A percentile compares a stretch with the other conserved stretches of the same genome.
These are phyloP conservation scores for Triangularia verruculosa DNA, from an alignment of 2,329 filamentous ascomycete species.

Conservation along the genomic window DNA sequence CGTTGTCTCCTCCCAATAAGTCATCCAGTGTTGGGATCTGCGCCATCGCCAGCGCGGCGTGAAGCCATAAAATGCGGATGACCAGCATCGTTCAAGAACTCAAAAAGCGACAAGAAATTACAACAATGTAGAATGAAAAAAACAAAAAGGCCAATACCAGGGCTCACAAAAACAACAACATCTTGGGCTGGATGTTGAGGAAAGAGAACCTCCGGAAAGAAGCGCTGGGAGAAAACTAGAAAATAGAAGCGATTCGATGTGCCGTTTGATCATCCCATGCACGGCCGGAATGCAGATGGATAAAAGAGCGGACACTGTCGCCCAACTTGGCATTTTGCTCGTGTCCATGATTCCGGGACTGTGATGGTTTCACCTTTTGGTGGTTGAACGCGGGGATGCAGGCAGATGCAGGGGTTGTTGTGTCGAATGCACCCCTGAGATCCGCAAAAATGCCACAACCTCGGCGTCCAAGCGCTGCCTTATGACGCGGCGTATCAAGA, in stretches of 20 bases:
- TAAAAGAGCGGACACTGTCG: background rate
- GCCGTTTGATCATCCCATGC: constrained; percentile 7
- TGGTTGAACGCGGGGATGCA: constrained; percentile 1
- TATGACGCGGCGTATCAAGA: background rate
- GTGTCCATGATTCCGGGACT: background rate
- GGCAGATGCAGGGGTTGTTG: no score
- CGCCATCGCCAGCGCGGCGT: constrained; percentile 21
- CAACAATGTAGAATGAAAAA: constrained; percentile 1
- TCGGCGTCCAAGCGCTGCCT: background rate
- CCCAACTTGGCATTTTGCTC: background rate
- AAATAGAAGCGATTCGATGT: background rate
- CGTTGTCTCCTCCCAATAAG: background rate
- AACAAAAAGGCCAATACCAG: background rate
- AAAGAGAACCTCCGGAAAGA: background rate
- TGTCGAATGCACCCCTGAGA: background rate
- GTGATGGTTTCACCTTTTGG: constrained; percentile 3
- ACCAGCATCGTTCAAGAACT: constrained; percentile 20
- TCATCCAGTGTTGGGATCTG: constrained; percentile 15
- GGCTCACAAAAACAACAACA: background rate
- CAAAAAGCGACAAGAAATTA: constrained; percentile 3
- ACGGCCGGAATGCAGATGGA: background rate
- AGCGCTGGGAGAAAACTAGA: background rate
- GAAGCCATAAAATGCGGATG: constrained; percentile 23
- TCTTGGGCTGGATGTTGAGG: background rate
- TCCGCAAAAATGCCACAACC: background rate